These are phyloP conservation scores for Lachancea dasiensis DNA, from an alignment of 805 yeast genomes.

Conservation along the genomic window DNA sequence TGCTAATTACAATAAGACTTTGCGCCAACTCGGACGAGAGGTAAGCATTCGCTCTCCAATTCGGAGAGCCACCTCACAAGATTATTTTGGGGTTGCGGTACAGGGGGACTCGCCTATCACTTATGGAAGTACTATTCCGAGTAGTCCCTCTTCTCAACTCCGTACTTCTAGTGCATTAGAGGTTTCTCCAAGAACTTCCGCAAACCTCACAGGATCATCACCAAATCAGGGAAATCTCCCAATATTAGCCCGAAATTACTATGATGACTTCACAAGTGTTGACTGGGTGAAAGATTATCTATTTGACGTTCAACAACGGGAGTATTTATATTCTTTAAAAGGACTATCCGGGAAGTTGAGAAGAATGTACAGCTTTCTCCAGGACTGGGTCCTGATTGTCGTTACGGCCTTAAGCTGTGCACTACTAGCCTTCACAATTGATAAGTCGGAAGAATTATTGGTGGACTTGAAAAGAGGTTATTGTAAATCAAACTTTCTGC, in stretches of 20 bases:
- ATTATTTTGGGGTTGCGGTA: not conserved
- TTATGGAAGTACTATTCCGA: conserved; percentile 2
- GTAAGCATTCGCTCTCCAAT: conserved; percentile 8
- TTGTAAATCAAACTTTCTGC: conserved; percentile 42
- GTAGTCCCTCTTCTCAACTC: not conserved
- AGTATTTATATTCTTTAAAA: conserved; percentile 26
- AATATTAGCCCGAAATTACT: conserved; percentile 32
- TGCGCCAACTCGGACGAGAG: conserved; percentile 1
- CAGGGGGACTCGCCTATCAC: not conserved
- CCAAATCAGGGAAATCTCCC: not conserved
- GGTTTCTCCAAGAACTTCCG: not conserved
- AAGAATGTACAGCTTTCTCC: conserved; percentile 29
- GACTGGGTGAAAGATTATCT: conserved; percentile 52
- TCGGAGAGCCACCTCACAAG: conserved; percentile 1
- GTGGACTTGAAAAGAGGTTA: conserved; percentile 50
- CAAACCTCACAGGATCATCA: not conserved
- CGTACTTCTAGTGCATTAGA: not conserved
- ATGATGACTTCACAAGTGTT: conserved; percentile 56
- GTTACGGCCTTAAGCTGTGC: conserved; percentile 43
- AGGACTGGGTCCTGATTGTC: conserved; percentile 47
- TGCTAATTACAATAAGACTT: not conserved
- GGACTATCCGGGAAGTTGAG: conserved; percentile 31
- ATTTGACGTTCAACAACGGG: conserved; percentile 31
- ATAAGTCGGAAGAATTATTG: conserved; percentile 40
- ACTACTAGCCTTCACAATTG: conserved; percentile 44